A percentile compares a stretch with the other conserved stretches of the same genome.
Conservation (phyloP, 2,329 filamentous ascomycete species). For the Hypoxylon sp. region DNA sequence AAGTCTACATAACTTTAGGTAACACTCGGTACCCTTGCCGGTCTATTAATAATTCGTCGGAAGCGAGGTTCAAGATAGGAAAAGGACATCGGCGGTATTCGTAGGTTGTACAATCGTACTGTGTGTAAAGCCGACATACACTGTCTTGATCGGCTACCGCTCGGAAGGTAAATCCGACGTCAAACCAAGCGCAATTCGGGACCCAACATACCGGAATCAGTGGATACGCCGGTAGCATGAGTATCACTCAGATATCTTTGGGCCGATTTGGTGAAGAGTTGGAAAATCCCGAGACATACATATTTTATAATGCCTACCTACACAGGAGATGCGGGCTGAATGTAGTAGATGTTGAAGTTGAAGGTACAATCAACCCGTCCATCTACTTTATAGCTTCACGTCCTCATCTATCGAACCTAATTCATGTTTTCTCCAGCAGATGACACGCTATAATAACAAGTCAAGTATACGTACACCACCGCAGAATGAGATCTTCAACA, state of each 20-base stretch:
- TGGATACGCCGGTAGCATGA: not conserved
- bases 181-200: slow-evolving; percentile 3
- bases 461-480: not conserved
- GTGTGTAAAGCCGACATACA: not conserved
- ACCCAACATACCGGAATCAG: not conserved
- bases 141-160: slow-evolving; percentile 6
- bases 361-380: not conserved
- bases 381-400: not conserved
- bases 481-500: too few relatives aligned
- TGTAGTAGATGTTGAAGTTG: not conserved
- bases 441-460: not conserved
- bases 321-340: not conserved
- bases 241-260: not conserved
- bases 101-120: not conserved
- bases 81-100: not conserved
- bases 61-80: not conserved
- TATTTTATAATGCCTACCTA: not conserved
- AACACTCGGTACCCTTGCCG: not conserved
- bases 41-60: slow-evolving; percentile 3
- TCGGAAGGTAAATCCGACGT: slow-evolving; percentile 15
- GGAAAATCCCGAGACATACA: not conserved
- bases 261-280: not conserved
- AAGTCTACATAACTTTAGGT: not conserved
- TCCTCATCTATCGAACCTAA: not conserved
- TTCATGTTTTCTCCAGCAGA: not conserved